Evolutionary conservation across 257 asterid genomes (phyloP).

Genomic region (Solanum commersonii): DNA sequence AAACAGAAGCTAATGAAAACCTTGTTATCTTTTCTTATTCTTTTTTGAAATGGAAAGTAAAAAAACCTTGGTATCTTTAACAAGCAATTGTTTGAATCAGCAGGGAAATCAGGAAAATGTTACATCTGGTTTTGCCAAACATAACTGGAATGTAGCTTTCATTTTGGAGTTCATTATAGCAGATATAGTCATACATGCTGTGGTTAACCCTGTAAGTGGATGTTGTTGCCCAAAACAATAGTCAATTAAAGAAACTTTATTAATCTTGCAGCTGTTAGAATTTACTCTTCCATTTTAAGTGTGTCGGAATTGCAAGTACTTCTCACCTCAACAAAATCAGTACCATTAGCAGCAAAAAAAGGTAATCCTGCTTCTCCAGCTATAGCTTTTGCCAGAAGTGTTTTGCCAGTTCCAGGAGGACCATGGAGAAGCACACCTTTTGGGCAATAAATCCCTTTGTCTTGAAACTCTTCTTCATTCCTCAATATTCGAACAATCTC

Average conservation of each 20-base stretch:
- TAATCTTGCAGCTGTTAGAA: not conserved
- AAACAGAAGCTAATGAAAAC: not conserved
- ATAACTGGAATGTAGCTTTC: not conserved
- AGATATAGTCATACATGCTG: not conserved
- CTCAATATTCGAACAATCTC: conserved; percentile 87
- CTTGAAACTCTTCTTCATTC: conserved; percentile 87
- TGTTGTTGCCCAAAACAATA: not conserved
- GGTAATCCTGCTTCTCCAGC: conserved; percentile 99
- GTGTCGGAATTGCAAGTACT: not conserved
- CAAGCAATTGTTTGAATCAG: not conserved
- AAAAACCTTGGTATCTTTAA: not conserved
- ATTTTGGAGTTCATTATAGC: not conserved
- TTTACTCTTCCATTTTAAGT: not conserved
- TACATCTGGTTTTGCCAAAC: not conserved
- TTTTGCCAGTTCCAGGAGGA: conserved; percentile 99
- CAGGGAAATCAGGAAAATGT: not conserved
- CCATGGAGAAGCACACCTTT: conserved; percentile 99
- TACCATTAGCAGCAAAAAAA: conserved; percentile 94
- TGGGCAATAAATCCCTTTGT: conserved; percentile 95
- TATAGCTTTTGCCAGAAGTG: conserved; percentile 97
- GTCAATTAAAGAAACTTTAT: not conserved
- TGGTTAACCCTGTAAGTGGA: not conserved
- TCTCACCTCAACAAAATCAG: conserved; percentile 98
- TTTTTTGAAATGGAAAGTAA: not conserved
- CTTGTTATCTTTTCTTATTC: not conserved